Evolutionary conservation across 1,284 basidiomycete genomes (phyloP), one percentile per base, ranked within the genome.

Genomic region (Naganishia sp.): DNA sequence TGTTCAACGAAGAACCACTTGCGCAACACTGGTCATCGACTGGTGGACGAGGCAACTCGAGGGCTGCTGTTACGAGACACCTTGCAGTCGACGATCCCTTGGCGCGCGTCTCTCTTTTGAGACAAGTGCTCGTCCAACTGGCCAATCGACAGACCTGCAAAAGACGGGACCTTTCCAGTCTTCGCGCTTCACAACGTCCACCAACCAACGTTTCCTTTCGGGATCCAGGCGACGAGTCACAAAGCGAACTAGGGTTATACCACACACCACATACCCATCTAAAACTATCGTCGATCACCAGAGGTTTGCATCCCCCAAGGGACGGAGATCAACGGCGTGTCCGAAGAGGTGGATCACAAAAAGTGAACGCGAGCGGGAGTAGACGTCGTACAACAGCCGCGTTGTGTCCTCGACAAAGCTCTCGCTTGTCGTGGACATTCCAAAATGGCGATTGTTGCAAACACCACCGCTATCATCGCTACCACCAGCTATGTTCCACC

Each of bases 401-500:
- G 6, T 25, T 15, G 3, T 50, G 5, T 6, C 2, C 21, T 15
- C 21, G 31, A 46, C 10, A 32, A 25, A 17, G 11, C 28, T 7
- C 17, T 17, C 18, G 18, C 32, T 21, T 32, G 17, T 15, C 25
- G 46, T 46, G 11, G 42, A 25, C 58, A 7, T 35, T 21, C 39
- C 47, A 39, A 25, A 39, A 76, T 76, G 74, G 73, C 74, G 17
- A 74, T 76, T 39, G 70, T 69, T 11, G 75, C 73, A 0, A 68
- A 60, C 32, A 71, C 70, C 9, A 69, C 75, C 0, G 75, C 74
- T 7, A 61, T 67, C 1, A 50, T 73, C 21, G 74, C 74, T 21
- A 63, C 71, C 2, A 67, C 68, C 32, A 56, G 71, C 17, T 76
- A 75, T 57, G 67, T 68, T 13, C 75, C 75, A 39, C 75, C 75